phyloP scores from a whole-genome alignment of 1,284 basidiomycete genomes.

The Moesziomyces sp. region DNA sequence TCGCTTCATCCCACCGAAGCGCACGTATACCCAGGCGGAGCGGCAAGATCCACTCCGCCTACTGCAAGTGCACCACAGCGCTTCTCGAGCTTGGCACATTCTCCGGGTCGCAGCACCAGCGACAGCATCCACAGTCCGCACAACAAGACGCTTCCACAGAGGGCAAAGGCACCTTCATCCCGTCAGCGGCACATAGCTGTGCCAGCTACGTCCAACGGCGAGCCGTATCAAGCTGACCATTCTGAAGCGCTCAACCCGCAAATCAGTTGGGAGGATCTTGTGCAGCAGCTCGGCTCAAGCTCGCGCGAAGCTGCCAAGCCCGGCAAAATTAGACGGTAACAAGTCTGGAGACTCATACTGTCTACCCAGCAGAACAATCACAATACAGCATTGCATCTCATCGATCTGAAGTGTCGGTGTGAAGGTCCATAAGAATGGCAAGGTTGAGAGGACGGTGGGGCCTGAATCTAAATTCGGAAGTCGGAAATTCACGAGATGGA shows the following conservation, averaged over 20 bases:
- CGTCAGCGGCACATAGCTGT: not conserved
- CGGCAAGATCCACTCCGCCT: not conserved
- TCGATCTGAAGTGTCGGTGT: not conserved
- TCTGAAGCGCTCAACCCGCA: slow-evolving; percentile 26
- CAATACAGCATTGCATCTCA: not conserved
- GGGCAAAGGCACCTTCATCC: not conserved
- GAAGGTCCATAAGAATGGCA: too few relatives aligned
- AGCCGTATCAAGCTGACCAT: not conserved
- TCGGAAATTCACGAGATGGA: slow-evolving; percentile 3
- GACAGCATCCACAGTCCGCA: slow-evolving; percentile 41
- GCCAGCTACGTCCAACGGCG: not conserved
- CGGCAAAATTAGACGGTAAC: slow-evolving; percentile 18
- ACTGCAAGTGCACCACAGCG: not conserved
- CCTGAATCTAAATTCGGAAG: not conserved
- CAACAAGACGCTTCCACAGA: not conserved
- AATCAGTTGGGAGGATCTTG: slow-evolving; percentile 27
- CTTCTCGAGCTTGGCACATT: not conserved
- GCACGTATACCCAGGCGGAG: not conserved
- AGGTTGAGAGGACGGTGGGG: not conserved
- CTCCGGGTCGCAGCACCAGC: slow-evolving; percentile 19
- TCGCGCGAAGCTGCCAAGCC: not conserved
- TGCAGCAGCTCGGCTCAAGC: slow-evolving; percentile 13
- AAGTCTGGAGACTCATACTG: too few relatives aligned
- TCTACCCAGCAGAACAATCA: not conserved
- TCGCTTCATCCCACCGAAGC: not conserved